phyloP scores from a whole-genome alignment of 1,284 basidiomycete species.

The Omphalotus olearius region DNA sequence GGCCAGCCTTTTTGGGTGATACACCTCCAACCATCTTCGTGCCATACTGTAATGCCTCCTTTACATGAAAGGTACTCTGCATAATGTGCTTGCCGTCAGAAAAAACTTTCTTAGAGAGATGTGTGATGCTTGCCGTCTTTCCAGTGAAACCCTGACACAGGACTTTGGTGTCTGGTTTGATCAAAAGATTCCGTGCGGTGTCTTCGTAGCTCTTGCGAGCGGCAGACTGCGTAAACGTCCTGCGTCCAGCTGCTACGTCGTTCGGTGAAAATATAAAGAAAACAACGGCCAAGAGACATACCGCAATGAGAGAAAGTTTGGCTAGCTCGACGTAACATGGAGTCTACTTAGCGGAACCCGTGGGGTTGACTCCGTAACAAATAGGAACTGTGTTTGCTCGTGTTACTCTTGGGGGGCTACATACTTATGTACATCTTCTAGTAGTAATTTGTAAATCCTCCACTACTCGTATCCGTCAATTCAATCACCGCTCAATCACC shows the following conservation, averaged over 20 bases:
- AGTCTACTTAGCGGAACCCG: not conserved
- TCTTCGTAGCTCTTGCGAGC: constrained; percentile 77
- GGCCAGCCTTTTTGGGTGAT: constrained; percentile 96
- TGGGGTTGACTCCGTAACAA: constrained; percentile 4
- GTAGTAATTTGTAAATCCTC: not conserved
- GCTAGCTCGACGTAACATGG: constrained; percentile 59
- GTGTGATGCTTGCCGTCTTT: constrained; percentile 74
- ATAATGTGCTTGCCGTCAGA: not conserved
- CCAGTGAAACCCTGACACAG: constrained; percentile 94
- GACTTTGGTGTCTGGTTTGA: constrained; percentile 94
- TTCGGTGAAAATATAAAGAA: not conserved
- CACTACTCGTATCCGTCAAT: constrained; percentile 7
- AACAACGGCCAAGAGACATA: constrained; percentile 26
- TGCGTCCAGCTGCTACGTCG: constrained; percentile 51
- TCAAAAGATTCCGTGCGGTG: constrained; percentile 88
- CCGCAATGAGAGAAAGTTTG: constrained; percentile 51
- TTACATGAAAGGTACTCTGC: constrained; percentile 96
- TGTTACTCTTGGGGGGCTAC: not conserved
- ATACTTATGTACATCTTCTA: constrained; percentile 5
- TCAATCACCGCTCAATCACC: constrained; percentile 26
- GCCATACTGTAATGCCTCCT: constrained; percentile 91
- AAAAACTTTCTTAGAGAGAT: not conserved
- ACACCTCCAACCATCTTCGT: constrained; percentile 98
- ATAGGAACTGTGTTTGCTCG: constrained; percentile 4
- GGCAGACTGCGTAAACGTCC: constrained; percentile 77